A percentile compares a stretch with the other conserved stretches of the same genome.
These are phyloP conservation scores for Umbellularia californica DNA, from an alignment of 164 flowering plant species.

Conservation along the genomic window DNA sequence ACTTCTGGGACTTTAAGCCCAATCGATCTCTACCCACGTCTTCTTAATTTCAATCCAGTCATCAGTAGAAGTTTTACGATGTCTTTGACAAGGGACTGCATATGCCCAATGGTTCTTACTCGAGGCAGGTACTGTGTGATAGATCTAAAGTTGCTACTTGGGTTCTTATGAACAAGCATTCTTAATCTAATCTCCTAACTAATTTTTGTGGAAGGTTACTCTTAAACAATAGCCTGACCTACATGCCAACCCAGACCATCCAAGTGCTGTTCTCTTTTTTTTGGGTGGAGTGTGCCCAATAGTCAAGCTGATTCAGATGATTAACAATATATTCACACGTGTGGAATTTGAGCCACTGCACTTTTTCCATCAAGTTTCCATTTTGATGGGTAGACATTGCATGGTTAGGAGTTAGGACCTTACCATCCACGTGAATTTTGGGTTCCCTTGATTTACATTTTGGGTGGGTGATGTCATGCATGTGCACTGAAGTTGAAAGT, in stretches of 20 bases:
- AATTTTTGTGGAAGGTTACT: background rate
- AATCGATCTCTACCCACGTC: constrained; percentile 94
- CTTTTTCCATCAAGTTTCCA: background rate
- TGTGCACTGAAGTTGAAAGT: no score
- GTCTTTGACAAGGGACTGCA: constrained; percentile 98
- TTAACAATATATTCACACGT: background rate
- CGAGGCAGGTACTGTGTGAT: constrained; percentile 76
- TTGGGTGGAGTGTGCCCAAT: background rate
- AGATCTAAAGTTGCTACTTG: background rate
- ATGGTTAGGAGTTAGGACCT: background rate
- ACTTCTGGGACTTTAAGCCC: constrained; percentile 99
- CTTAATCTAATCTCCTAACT: background rate
- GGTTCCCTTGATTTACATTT: no score
- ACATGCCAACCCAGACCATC: background rate
- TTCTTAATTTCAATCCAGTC: constrained; percentile 92
- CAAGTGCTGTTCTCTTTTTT: background rate
- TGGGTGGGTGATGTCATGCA: no score
- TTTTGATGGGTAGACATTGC: background rate
- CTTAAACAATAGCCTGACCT: background rate
- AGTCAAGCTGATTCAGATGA: background rate
- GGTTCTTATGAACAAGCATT: background rate
- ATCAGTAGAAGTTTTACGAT: constrained; percentile 94
- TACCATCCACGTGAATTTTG: no score
- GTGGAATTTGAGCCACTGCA: background rate
- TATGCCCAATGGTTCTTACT: constrained; percentile 98